Evolutionary conservation across 179 eudicot genomes (phyloP), one percentile per base, ranked within the genome.

Genomic region (Actinidia arguta): DNA sequence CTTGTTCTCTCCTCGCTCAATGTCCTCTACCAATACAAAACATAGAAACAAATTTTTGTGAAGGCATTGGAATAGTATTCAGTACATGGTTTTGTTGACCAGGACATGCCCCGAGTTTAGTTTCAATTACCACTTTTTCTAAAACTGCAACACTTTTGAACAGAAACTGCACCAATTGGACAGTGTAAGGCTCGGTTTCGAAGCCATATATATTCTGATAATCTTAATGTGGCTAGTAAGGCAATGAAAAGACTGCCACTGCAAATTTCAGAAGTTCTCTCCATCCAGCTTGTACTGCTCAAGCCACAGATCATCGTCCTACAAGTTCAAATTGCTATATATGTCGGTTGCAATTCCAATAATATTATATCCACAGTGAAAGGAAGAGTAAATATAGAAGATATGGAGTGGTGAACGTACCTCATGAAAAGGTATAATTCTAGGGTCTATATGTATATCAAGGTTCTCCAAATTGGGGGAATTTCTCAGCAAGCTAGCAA

Each of bases 391-490:
- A n/a, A n/a, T n/a, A n/a, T n/a, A n/a, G n/a, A 1, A 61, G 24
- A 22, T 22, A 47, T 72, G 39, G 50, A 62, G 64, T 44, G 16
- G 1, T 46, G 59, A 46, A 63, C 72, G 6, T 78, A 78, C 72
- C 14, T 3, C 1, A 63, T 39, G 6, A 24, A 63, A 46, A 47
- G 47, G 48, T 22, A 24, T 20, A 31, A 4, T 8, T 42, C 44
- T 16, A 63, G 46, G 48, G 2, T 48, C 44, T 9, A 64, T 20
- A 18, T 75, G 24, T 63, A 85, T 71, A 52, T 69, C 62, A 8
- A 85, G 82, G 52, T 36, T 62, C 73, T 81, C 75, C 9, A 85
- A 78, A 27, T 46, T 44, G 1, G 55, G 82, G 63, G 81, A 76
- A 52, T 17, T 61, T 76, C 36, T 81, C 51, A 85, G 78, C 25